phyloP scores from a whole-genome alignment of 2,329 filamentous ascomycete genomes.

The Phialocephala subalpina region DNA sequence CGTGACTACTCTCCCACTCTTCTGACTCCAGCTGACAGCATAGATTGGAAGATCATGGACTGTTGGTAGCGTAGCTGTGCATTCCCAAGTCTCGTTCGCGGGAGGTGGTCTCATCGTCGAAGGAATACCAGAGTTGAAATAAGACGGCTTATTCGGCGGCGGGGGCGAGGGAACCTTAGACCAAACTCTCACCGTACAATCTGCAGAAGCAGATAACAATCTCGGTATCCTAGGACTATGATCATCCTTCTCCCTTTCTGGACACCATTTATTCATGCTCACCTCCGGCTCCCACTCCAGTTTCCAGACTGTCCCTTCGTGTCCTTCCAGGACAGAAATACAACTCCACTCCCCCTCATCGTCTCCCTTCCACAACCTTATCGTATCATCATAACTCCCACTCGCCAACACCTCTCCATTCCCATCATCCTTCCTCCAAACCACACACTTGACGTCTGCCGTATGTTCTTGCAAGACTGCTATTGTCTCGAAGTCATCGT shows the following conservation, averaged over 20 bases:
- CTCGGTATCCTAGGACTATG: slow-evolving; percentile 59
- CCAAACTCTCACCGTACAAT: slow-evolving; percentile 84
- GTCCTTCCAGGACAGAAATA: slow-evolving; percentile 81
- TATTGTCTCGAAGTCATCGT: slow-evolving; percentile 96
- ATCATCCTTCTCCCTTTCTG: slow-evolving; percentile 38
- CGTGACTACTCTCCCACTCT: slow-evolving; percentile 82
- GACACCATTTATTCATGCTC: slow-evolving; percentile 30
- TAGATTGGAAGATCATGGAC: slow-evolving; percentile 86
- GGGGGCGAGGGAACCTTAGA: slow-evolving; percentile 53
- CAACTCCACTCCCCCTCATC: slow-evolving; percentile 72
- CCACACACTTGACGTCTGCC: slow-evolving; percentile 92
- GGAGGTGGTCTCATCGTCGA: slow-evolving; percentile 82
- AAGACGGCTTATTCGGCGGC: slow-evolving; percentile 40
- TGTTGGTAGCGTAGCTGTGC: slow-evolving; percentile 77
- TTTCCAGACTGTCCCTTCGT: slow-evolving; percentile 89
- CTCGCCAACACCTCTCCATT: slow-evolving; percentile 80
- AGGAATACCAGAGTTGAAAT: slow-evolving; percentile 68
- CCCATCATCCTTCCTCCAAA: slow-evolving; percentile 81
- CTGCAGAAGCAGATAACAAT: slow-evolving; percentile 85
- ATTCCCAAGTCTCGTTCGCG: slow-evolving; percentile 83
- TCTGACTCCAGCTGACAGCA: slow-evolving; percentile 82
- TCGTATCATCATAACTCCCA: slow-evolving; percentile 93
- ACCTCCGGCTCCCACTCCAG: slow-evolving; percentile 71
- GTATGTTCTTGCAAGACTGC: slow-evolving; percentile 95
- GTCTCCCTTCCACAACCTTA: slow-evolving; percentile 72